Conservation (phyloP, 2,329 filamentous ascomycete genomes). For the Tolypocladium endophyticum region DNA sequence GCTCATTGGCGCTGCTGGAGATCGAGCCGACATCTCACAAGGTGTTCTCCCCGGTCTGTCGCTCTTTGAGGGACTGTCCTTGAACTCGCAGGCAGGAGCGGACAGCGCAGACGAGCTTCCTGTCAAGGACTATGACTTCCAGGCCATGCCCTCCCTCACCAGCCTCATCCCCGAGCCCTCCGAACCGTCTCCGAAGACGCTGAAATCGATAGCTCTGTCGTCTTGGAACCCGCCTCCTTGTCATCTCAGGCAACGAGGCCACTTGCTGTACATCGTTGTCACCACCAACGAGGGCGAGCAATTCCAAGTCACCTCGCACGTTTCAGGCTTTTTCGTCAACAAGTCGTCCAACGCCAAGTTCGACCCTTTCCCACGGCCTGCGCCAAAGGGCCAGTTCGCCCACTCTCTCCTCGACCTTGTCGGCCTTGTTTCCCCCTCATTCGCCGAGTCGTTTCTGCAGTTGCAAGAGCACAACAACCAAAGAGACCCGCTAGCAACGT, state of each 20-base stretch:
- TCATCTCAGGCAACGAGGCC: conserved; percentile 80
- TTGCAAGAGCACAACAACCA: conserved; percentile 77
- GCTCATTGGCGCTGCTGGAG: conserved; percentile 81
- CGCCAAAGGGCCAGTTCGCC: conserved; percentile 66
- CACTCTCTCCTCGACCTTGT: conserved; percentile 84
- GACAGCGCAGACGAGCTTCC: conserved; percentile 21
- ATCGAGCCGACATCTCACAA: conserved; percentile 77
- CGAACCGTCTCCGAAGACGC: conserved; percentile 69
- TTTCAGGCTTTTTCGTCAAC: conserved; percentile 95
- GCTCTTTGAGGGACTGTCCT: conserved; percentile 69
- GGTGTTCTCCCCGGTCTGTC: conserved; percentile 79
- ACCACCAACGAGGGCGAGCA: conserved; percentile 93
- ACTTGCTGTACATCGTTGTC: conserved; percentile 80
- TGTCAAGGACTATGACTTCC: conserved; percentile 68
- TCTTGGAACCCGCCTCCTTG: conserved; percentile 95
- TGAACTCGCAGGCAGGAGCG: conserved; percentile 30
- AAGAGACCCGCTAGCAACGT: conserved; percentile 81
- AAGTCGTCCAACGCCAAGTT: conserved; percentile 94
- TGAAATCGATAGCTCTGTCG: conserved; percentile 81
- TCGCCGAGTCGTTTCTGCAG: conserved; percentile 62
- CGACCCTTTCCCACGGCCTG: conserved; percentile 71
- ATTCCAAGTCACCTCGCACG: conserved; percentile 83
- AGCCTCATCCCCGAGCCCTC: conserved; percentile 60
- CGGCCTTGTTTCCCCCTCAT: conserved; percentile 70
- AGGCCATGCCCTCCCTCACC: conserved; percentile 54